Evolutionary conservation across 2,329 filamentous ascomycete species (phyloP).

Genomic region (Colletotrichum endophyticum): DNA sequence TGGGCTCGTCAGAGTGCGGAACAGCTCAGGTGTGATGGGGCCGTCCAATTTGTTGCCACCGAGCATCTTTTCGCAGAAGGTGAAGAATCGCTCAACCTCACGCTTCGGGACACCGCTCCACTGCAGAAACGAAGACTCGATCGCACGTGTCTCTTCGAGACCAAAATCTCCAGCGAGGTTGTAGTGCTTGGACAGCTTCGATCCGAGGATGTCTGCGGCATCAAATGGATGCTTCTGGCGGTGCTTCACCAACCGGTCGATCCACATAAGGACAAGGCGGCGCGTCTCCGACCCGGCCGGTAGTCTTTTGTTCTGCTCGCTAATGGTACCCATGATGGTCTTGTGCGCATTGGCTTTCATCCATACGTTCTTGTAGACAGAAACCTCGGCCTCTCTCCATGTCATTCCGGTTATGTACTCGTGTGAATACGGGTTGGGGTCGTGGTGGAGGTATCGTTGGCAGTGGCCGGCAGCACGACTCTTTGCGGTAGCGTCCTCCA

Average conservation of each 20-base stretch:
- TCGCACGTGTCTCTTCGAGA: background rate
- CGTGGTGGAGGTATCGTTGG: slow-evolving; percentile 6
- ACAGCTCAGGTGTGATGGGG: background rate
- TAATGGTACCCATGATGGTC: background rate
- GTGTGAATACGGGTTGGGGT: slow-evolving; percentile 16
- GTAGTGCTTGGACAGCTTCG: background rate
- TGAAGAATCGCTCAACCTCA: background rate
- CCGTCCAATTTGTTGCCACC: background rate
- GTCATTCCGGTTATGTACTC: slow-evolving; percentile 12
- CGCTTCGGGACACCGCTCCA: background rate
- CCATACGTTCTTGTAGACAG: slow-evolving; percentile 13
- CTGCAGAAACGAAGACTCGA: background rate
- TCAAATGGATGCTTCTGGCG: background rate
- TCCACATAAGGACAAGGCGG: background rate
- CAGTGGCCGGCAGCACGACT: background rate
- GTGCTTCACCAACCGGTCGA: background rate
- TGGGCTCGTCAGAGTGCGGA: background rate
- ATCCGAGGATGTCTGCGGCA: background rate
- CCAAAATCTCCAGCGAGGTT: background rate
- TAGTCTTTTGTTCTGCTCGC: background rate
- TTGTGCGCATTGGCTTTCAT: background rate
- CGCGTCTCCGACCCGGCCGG: background rate
- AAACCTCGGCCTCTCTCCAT: background rate
- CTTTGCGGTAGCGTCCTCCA: background rate
- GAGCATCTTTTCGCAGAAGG: background rate